Percentiles rank a stretch among this genome's conserved stretches.
These are phyloP conservation scores for Dicorynia guianensis DNA, from an alignment of 306 rosid species.

Conservation along the genomic window DNA sequence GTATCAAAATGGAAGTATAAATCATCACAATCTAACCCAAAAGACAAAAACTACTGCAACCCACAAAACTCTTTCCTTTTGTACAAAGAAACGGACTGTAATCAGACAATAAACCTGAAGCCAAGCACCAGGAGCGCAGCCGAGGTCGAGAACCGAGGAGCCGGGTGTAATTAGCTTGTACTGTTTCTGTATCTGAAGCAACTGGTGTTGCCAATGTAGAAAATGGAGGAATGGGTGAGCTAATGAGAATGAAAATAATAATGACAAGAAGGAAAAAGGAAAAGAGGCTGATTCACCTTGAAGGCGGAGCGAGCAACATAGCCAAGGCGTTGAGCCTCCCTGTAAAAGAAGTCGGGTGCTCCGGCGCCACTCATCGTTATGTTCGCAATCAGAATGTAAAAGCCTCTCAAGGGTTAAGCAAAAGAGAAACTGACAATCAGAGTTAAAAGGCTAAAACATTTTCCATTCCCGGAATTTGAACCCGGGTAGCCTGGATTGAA, in stretches of 20 bases:
- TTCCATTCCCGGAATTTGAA: too few relatives aligned
- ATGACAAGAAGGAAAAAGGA: not conserved
- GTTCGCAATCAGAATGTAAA: not conserved
- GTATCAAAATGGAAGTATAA: not conserved
- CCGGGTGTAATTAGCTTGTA: conserved; percentile 69
- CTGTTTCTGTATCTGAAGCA: conserved; percentile 85
- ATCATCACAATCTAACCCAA: not conserved
- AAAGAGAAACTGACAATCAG: too few relatives aligned
- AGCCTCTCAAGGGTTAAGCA: not conserved
- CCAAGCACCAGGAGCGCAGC: conserved; percentile 98
- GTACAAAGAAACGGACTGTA: not conserved
- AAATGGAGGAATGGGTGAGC: not conserved
- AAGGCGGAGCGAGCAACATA: conserved; percentile 96
- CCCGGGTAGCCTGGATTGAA: too few relatives aligned
- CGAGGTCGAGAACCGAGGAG: conserved; percentile 86
- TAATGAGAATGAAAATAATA: not conserved
- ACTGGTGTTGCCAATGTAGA: conserved; percentile 38
- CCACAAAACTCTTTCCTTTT: not conserved
- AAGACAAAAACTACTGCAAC: not conserved
- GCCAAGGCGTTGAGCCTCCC: conserved; percentile 97
- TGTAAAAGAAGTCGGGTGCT: conserved; percentile 88
- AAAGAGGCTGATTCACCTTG: conserved; percentile 44
- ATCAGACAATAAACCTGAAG: conserved; percentile 74
- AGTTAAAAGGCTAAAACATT: too few relatives aligned
- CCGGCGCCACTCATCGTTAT: conserved; percentile 69